These are phyloP conservation scores for Aspergillus avenaceus DNA, from an alignment of 495 filamentous ascomycete genomes.

Conservation along the genomic window DNA sequence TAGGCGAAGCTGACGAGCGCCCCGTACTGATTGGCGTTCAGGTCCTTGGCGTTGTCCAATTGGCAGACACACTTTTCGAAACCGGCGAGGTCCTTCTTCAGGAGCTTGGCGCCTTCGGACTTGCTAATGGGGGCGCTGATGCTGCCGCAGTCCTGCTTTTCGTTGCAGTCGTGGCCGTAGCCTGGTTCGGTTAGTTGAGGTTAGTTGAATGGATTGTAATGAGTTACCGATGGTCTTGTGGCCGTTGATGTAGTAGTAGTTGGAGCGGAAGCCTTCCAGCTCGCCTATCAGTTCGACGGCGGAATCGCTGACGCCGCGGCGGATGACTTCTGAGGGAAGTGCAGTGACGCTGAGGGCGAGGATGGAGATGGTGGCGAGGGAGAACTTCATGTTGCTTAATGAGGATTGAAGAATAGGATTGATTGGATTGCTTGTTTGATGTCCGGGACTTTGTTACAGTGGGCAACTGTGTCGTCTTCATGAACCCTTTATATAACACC, in stretches of 20 bases:
- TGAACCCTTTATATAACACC: neutral
- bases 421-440: neutral
- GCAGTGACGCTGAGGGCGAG: neutral
- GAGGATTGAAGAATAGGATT: neutral
- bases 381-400: conserved; percentile 1
- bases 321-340: neutral
- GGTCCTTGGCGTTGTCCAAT: conserved; percentile 24
- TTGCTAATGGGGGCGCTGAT: conserved; percentile 15
- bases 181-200: conserved; percentile 2
- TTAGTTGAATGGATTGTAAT: neutral
- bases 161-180: conserved; percentile 22
- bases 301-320: neutral
- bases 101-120: conserved; percentile 11
- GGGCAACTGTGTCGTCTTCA: too few relatives aligned
- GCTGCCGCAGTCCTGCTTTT: conserved; percentile 13
- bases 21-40: conserved; percentile 49
- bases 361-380: neutral
- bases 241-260: conserved; percentile 15
- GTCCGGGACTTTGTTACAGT: too few relatives aligned
- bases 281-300: conserved; percentile 13
- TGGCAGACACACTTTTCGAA: conserved; percentile 33
- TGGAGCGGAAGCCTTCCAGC: conserved; percentile 14
- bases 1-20: conserved; percentile 46
- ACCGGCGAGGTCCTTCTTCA: conserved; percentile 7
- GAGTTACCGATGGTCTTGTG: conserved; percentile 8